phyloP scores from a whole-genome alignment of 2,329 filamentous ascomycete genomes.

The Paracoccidioides brasiliensis region DNA sequence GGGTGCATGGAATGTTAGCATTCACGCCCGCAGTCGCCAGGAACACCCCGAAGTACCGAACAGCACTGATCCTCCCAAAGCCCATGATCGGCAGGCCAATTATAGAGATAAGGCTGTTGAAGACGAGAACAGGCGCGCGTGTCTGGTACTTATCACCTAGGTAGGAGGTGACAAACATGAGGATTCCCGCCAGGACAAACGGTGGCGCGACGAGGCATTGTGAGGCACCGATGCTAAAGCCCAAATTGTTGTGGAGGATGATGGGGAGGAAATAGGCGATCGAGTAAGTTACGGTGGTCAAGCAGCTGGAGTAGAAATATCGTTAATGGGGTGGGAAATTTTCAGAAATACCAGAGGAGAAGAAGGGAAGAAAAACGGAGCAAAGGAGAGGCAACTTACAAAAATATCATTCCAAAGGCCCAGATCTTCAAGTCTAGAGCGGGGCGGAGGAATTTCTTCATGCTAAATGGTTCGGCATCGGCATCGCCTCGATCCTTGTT shows the following conservation, averaged over 20 bases:
- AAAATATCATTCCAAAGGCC: conserved; percentile 42
- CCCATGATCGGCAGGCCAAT: conserved; percentile 62
- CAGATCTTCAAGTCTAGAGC: conserved; percentile 42
- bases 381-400: conserved; percentile 12
- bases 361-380: background rate
- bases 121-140: conserved; percentile 52
- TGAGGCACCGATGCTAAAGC: conserved; percentile 48
- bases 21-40: conserved; percentile 64
- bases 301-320: conserved; percentile 40
- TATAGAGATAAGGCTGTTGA: conserved; percentile 53
- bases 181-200: conserved; percentile 50
- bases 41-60: conserved; percentile 64
- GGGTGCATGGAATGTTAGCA: conserved; percentile 58
- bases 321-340: background rate
- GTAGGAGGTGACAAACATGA: conserved; percentile 50
- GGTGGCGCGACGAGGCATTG: conserved; percentile 63
- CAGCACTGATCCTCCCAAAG: conserved; percentile 43
- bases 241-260: conserved; percentile 51
- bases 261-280: conserved; percentile 69
- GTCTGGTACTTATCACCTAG: conserved; percentile 53
- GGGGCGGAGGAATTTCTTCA: conserved; percentile 27
- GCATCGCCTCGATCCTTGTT: conserved; percentile 42
- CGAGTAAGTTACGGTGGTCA: conserved; percentile 62
- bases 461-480: conserved; percentile 34
- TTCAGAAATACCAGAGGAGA: background rate